Evolutionary conservation across 768 basidiomycete genomes (phyloP).

Genomic region (Lactarius sp.): DNA sequence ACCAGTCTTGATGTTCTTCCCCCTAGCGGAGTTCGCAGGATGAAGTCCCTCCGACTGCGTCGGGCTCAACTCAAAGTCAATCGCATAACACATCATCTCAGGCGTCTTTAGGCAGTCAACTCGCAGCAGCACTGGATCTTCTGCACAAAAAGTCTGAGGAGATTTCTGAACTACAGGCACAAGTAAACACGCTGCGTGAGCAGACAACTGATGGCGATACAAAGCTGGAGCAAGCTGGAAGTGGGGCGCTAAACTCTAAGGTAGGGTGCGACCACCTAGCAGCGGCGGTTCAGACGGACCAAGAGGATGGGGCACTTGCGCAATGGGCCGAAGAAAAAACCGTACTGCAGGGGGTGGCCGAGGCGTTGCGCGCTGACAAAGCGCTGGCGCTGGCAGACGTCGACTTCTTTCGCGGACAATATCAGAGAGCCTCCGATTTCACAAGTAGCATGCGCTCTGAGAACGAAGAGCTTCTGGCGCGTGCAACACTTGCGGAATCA

Average conservation of each 20-base stretch:
- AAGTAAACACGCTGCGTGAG: not conserved
- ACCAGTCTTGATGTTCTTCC: not conserved
- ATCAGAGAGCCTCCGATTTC: slow-evolving; percentile 21
- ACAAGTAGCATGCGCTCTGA: slow-evolving; percentile 19
- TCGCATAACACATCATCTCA: not conserved
- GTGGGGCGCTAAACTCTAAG: not conserved
- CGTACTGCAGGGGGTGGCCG: not conserved
- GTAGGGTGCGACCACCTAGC: not conserved
- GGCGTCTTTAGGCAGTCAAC: slow-evolving; percentile 13
- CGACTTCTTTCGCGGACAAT: slow-evolving; percentile 23
- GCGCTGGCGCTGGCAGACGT: slow-evolving; percentile 16
- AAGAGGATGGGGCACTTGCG: not conserved
- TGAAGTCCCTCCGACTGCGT: slow-evolving; percentile 17
- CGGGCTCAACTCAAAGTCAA: slow-evolving; percentile 18
- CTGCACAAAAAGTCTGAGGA: slow-evolving; percentile 24
- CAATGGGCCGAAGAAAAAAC: slow-evolving; percentile 15
- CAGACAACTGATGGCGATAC: not conserved
- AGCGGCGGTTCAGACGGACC: slow-evolving; percentile 16
- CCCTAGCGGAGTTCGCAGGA: slow-evolving; percentile 9
- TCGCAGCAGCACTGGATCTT: slow-evolving; percentile 17
- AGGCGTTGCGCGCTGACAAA: slow-evolving; percentile 8
- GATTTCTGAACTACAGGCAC: slow-evolving; percentile 14
- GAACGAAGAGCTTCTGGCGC: slow-evolving; percentile 23
- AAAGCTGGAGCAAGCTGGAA: not conserved
- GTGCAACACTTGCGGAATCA: slow-evolving; percentile 25